Conservation (phyloP, 2,329 filamentous ascomycete species). For the Juglanconis sp. region DNA sequence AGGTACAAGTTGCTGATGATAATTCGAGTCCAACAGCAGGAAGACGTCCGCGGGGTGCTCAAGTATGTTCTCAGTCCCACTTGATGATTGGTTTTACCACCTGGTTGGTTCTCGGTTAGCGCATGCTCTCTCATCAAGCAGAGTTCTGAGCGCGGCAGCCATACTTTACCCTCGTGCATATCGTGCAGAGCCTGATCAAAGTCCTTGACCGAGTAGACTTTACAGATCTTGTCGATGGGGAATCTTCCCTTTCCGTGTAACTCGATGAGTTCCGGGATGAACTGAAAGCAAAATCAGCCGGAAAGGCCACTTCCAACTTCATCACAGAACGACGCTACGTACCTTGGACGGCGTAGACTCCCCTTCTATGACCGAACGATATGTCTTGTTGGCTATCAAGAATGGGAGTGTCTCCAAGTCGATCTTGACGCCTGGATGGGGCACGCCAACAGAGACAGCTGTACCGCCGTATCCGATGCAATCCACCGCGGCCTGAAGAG, state of each 20-base stretch:
- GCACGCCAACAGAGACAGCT: slow-evolving; percentile 31
- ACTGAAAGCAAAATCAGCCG: slow-evolving; percentile 19
- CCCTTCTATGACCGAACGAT: slow-evolving; percentile 32
- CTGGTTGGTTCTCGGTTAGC: slow-evolving; percentile 4
- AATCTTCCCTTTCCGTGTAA: slow-evolving; percentile 31
- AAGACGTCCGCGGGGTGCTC: neutral
- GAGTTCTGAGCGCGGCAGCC: neutral
- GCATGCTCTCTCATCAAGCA: too few species aligned
- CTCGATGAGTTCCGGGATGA: slow-evolving; percentile 30
- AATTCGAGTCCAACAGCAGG: neutral
- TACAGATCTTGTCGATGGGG: slow-evolving; percentile 31
- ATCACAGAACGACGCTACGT: neutral
- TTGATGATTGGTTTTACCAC: slow-evolving; percentile 19
- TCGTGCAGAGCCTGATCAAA: slow-evolving; percentile 24
- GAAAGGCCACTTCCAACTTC: neutral
- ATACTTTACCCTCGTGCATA: slow-evolving; percentile 24
- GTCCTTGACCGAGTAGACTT: slow-evolving; percentile 26
- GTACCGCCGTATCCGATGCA: slow-evolving; percentile 29
- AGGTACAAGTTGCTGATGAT: neutral
- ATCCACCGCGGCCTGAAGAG: slow-evolving; percentile 29
- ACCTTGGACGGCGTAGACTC: slow-evolving; percentile 26
- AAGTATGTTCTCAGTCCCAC: slow-evolving; percentile 12
- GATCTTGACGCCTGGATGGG: slow-evolving; percentile 25
- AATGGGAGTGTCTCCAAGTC: slow-evolving; percentile 25
- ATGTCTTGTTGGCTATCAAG: slow-evolving; percentile 27